phyloP scores from a whole-genome alignment of 371 early-diverging fungal genomes.

The Funneliformis caledonium region DNA sequence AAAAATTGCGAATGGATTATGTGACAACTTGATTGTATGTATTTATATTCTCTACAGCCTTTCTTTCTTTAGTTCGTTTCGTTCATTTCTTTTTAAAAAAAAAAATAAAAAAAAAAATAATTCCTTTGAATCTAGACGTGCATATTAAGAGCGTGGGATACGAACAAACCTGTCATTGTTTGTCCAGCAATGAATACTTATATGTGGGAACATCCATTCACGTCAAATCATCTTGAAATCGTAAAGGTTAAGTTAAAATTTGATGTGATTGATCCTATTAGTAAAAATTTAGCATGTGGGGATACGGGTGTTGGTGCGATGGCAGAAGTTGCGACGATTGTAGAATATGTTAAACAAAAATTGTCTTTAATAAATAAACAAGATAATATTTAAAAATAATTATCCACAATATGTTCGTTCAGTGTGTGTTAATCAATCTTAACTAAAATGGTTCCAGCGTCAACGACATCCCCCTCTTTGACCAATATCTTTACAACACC shows the following conservation, averaged over 20 bases:
- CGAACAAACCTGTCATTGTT: slow-evolving; percentile 66
- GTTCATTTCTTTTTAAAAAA: slow-evolving; percentile 1
- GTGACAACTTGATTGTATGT: slow-evolving; percentile 89
- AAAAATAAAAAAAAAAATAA: slow-evolving; percentile 4
- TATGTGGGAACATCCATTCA: slow-evolving; percentile 97
- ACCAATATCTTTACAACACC: slow-evolving; percentile 67
- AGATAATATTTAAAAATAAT: neutral
- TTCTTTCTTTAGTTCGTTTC: neutral
- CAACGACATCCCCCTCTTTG: slow-evolving; percentile 67
- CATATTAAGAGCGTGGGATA: slow-evolving; percentile 91
- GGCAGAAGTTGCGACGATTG: slow-evolving; percentile 57
- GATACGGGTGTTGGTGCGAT: slow-evolving; percentile 82
- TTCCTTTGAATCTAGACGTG: slow-evolving; percentile 69
- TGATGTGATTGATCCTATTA: slow-evolving; percentile 76
- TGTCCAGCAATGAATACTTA: slow-evolving; percentile 98
- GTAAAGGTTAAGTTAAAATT: slow-evolving; percentile 61
- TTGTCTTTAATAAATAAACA: neutral
- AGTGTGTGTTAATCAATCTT: slow-evolving; percentile 50
- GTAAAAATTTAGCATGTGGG: slow-evolving; percentile 91
- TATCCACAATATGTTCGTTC: neutral
- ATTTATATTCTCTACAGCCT: neutral
- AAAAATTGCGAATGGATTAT: slow-evolving; percentile 89
- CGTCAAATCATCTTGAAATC: slow-evolving; percentile 68
- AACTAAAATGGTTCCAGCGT: slow-evolving; percentile 69
- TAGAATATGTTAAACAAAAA: slow-evolving; percentile 36